Base-by-base conservation (phyloP, 2,329 filamentous ascomycete species). In the Arachnomyces sp. region DNA sequence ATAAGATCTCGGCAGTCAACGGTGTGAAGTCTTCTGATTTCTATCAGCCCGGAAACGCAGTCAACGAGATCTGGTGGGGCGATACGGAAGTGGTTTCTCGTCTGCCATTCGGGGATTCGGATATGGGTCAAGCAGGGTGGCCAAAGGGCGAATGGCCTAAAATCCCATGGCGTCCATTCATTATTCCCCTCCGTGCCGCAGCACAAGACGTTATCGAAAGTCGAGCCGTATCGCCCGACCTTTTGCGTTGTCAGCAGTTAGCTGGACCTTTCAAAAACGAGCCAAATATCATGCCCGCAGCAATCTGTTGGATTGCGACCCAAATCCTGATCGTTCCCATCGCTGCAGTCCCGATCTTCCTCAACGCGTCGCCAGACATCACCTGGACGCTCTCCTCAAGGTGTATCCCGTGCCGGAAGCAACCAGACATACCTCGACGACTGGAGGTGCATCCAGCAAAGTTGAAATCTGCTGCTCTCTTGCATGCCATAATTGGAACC, bases 121-220 rank as follows among this genome's bases (percentile, higher is more conserved):
- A 64, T 35, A 50, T 63, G 38, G 58, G 52, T 5, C 61, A 64
- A 46, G 57, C 61, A 4, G 52, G 52, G 8, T 63, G 59, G 59
- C 55, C 57, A 1, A 40, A 44, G 4, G 50, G 52, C 7, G 50
- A 50, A 18, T 58, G 52, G 39, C 61, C 61, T 3, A 64, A 64
- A 34, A 60, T 63, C 25, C 59, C 61, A 2, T 64, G 61, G 61
- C 58, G 58, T 48, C 57, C 62, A 13, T 64, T 64, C 28, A 56
- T 63, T 31, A 64, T 64, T 12, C 61, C 60, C 6, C 36, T 61
- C n/a, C 38, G 40, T 12, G 48, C 40, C 14, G 25, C 33, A 3
- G 15, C 28, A 15, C 31, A 14, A 31, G 25, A 17, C 1, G 15
- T 20, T 5, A n/a, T 44, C 14, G 14, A 33, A 25, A 25, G 5